A percentile compares a stretch with the other conserved stretches of the same genome.
phyloP scores from a whole-genome alignment of 2,329 filamentous ascomycete species.

The Penicillium sp. region DNA sequence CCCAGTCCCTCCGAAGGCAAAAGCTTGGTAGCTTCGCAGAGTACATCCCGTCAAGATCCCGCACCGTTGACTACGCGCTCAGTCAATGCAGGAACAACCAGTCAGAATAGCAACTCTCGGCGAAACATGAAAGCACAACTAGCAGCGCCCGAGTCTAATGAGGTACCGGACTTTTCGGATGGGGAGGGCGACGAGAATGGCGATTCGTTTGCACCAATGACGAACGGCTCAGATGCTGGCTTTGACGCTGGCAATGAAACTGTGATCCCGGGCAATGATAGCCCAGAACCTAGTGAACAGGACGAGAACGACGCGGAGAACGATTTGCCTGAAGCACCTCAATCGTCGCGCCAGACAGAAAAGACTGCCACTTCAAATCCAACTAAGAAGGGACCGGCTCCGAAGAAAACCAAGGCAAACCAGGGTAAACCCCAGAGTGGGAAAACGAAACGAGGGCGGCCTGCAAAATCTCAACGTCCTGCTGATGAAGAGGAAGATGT shows the following conservation, averaged over 20 bases:
- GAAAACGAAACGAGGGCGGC: constrained; percentile 30
- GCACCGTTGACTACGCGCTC: constrained; percentile 36
- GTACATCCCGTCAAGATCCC: constrained; percentile 24
- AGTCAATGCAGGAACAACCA: constrained; percentile 29
- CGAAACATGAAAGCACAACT: constrained; percentile 20
- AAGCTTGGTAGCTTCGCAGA: constrained; percentile 19
- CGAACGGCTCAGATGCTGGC: constrained; percentile 24
- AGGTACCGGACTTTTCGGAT: constrained; percentile 33
- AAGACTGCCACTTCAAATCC: constrained; percentile 15
- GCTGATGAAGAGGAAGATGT: constrained; percentile 13
- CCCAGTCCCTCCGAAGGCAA: constrained; percentile 38
- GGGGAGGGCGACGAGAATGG: constrained; percentile 35
- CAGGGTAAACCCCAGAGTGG: constrained; percentile 23
- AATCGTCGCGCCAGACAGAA: constrained; percentile 10
- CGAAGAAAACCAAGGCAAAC: constrained; percentile 15
- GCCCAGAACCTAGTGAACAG: constrained; percentile 7
- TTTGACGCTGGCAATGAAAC: constrained; percentile 25
- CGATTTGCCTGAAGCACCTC: constrained; percentile 13
- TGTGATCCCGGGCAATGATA: constrained; percentile 16
- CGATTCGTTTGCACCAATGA: constrained; percentile 23
- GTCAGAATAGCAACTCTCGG: constrained; percentile 20
- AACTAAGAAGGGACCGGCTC: constrained; percentile 14
- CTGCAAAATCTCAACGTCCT: constrained; percentile 26
- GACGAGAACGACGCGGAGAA: constrained; percentile 17
- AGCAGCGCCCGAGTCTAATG: constrained; percentile 18